Evolutionary conservation across 2,329 filamentous ascomycete genomes (phyloP).

Genomic region (Myriosclerotinia duriaeana): DNA sequence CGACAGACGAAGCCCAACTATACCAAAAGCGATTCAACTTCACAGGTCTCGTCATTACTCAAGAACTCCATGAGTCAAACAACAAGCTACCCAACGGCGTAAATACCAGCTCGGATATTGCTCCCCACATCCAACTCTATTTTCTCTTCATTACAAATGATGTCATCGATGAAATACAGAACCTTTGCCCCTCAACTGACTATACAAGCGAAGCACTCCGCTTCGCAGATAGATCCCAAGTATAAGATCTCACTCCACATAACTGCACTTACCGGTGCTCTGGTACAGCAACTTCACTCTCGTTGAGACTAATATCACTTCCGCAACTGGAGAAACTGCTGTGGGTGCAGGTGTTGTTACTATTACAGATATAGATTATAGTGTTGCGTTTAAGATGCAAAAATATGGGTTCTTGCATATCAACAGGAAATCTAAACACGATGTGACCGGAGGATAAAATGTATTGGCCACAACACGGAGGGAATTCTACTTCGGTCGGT

Average conservation of each 20-base stretch:
- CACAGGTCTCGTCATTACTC: slow-evolving; percentile 41
- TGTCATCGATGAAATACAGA: slow-evolving; percentile 38
- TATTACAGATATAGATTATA: slow-evolving; percentile 33
- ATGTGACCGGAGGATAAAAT: slow-evolving; percentile 8
- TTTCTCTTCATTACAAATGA: slow-evolving; percentile 42
- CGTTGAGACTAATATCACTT: slow-evolving; percentile 26
- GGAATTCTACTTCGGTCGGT: not conserved
- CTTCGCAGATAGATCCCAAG: slow-evolving; percentile 43
- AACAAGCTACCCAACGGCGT: slow-evolving; percentile 38
- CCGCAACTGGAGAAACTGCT: slow-evolving; percentile 24
- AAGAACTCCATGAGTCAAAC: slow-evolving; percentile 43
- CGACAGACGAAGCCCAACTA: slow-evolving; percentile 41
- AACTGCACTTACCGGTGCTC: slow-evolving; percentile 41
- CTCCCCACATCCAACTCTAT: slow-evolving; percentile 39
- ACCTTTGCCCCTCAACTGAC: slow-evolving; percentile 40
- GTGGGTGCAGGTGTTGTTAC: slow-evolving; percentile 30
- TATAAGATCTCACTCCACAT: slow-evolving; percentile 41
- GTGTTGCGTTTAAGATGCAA: slow-evolving; percentile 41
- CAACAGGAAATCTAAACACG: slow-evolving; percentile 36
- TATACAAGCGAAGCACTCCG: slow-evolving; percentile 42
- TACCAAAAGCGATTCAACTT: slow-evolving; percentile 44
- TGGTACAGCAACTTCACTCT: slow-evolving; percentile 40
- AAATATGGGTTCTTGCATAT: slow-evolving; percentile 42
- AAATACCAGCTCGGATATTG: slow-evolving; percentile 41
- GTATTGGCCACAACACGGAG: slow-evolving; percentile 5